phyloP scores from a whole-genome alignment of 768 basidiomycete species.

The Leccinum subtestaceum region DNA sequence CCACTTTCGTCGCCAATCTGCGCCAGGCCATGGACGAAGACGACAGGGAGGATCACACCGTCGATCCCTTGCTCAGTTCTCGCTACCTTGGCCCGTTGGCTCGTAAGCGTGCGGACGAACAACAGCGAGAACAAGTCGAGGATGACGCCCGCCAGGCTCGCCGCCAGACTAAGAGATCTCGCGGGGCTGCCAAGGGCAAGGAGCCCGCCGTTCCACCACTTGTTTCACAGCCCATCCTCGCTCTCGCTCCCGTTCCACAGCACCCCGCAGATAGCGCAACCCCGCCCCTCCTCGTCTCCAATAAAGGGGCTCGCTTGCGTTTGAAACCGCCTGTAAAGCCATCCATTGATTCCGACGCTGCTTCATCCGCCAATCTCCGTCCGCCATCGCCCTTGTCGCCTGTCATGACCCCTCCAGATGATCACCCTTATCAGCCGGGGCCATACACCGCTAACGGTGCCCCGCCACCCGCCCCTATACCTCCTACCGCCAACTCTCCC shows the following conservation, averaged over 20 bases:
- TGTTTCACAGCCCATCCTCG: conserved; percentile 27
- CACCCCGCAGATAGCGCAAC: conserved; percentile 14
- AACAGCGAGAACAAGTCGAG: conserved; percentile 39
- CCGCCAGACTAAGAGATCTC: conserved; percentile 33
- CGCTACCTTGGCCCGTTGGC: conserved; percentile 46
- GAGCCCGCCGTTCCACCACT: conserved; percentile 26
- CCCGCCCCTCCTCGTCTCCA: conserved; percentile 40
- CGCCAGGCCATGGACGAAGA: no score
- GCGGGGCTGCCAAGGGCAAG: conserved; percentile 38
- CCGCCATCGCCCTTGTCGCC: conserved; percentile 35
- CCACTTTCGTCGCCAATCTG: no score
- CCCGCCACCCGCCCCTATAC: conserved; percentile 16
- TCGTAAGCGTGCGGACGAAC: conserved; percentile 44
- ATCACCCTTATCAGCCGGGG: conserved; percentile 27
- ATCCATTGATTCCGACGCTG: conserved; percentile 18
- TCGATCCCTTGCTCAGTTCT: conserved; percentile 46
- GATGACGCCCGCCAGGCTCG: conserved; percentile 35
- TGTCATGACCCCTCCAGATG: conserved; percentile 34
- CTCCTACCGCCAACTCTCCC: conserved; percentile 16
- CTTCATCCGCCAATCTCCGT: conserved; percentile 19
- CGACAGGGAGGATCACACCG: conserved; percentile 37
- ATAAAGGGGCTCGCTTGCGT: conserved; percentile 47
- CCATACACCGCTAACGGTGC: conserved; percentile 25
- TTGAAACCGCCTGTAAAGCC: conserved; percentile 45
- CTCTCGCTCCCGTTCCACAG: conserved; percentile 24